Evolutionary conservation across 805 yeast species (phyloP).

Genomic region (Myxozyma sirexii): DNA sequence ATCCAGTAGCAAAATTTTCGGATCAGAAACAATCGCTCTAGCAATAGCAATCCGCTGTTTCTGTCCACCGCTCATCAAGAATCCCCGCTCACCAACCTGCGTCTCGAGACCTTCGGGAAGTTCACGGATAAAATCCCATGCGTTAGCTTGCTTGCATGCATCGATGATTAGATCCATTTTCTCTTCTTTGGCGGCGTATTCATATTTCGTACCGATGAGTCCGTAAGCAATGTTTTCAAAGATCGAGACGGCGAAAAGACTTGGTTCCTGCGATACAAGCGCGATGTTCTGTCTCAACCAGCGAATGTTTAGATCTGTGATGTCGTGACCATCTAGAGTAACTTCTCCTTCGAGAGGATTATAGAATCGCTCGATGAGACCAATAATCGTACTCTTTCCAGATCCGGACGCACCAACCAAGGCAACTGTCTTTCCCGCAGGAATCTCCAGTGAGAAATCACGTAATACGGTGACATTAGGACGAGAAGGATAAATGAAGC

Average conservation of each 20-base stretch:
- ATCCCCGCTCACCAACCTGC: conserved; percentile 58
- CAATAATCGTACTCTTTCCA: conserved; percentile 52
- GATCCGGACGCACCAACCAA: conserved; percentile 83
- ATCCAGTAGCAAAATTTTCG: conserved; percentile 58
- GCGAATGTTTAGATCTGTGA: conserved; percentile 54
- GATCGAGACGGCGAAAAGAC: conserved; percentile 75
- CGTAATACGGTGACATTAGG: conserved; percentile 40
- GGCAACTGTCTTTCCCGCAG: conserved; percentile 85
- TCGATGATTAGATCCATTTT: conserved; percentile 44
- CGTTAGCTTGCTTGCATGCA: conserved; percentile 58
- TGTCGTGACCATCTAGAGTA: conserved; percentile 52
- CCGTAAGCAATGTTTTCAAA: conserved; percentile 83
- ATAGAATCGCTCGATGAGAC: conserved; percentile 60
- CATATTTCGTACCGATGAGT: conserved; percentile 44
- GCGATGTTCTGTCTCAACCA: conserved; percentile 57
- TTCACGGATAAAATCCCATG: conserved; percentile 51
- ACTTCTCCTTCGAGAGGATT: conserved; percentile 56
- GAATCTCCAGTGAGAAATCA: conserved; percentile 45
- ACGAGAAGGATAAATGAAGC: conserved; percentile 41
- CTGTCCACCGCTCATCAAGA: conserved; percentile 69
- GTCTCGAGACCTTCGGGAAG: conserved; percentile 59
- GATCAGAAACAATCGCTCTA: conserved; percentile 58
- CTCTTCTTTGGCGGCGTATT: conserved; percentile 44
- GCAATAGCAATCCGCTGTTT: conserved; percentile 67
- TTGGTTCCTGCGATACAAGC: conserved; percentile 61